A percentile compares a stretch with the other conserved stretches of the same genome.
Conservation (phyloP, 1,284 basidiomycete species). For the Rhodotorula sp. region DNA sequence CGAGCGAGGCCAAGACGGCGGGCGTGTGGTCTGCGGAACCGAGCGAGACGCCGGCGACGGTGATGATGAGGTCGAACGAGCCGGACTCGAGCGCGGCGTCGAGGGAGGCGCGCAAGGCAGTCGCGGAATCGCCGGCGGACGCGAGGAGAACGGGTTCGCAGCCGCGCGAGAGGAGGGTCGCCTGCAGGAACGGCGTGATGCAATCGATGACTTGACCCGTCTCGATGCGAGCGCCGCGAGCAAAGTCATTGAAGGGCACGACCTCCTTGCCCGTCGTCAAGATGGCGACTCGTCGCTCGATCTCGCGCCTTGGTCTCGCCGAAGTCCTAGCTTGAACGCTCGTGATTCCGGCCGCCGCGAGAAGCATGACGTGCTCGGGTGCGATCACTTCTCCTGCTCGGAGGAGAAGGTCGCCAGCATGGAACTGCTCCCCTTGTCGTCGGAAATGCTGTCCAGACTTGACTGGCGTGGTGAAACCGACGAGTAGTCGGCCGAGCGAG, state of each 20-base stretch:
- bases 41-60: slow-evolving; percentile 20
- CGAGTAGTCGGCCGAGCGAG: background rate
- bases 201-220: slow-evolving; percentile 21
- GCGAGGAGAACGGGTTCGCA: slow-evolving; percentile 8
- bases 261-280: slow-evolving; percentile 16
- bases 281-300: background rate
- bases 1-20: slow-evolving; percentile 2
- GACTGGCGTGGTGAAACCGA: background rate
- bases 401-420: background rate
- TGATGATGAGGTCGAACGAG: slow-evolving; percentile 3
- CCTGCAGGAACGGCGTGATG: slow-evolving; percentile 9
- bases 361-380: slow-evolving; percentile 13
- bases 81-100: slow-evolving; percentile 1
- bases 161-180: background rate
- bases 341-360: slow-evolving; percentile 2
- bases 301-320: background rate
- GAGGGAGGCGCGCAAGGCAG: slow-evolving; percentile 3
- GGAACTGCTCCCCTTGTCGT: slow-evolving; percentile 10
- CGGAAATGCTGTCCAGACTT: background rate
- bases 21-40: slow-evolving; percentile 18
- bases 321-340: background rate
- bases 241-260: background rate
- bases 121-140: slow-evolving; percentile 2
- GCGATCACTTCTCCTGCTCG: background rate
- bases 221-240: background rate